Conservation (phyloP, 441 rosid species). For the Jatropha multifida region DNA sequence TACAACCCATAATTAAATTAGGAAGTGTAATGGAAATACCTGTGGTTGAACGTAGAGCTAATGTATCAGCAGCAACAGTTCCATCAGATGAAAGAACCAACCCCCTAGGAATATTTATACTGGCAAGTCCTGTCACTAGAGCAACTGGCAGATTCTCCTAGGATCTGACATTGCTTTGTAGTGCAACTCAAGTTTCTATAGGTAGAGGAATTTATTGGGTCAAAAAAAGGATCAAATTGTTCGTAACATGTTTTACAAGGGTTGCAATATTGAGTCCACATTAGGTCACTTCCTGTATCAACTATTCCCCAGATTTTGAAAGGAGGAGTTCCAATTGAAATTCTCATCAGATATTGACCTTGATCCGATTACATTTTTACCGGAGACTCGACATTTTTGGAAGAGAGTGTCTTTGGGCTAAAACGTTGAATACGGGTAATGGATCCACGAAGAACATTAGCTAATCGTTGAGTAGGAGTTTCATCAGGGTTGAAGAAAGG, state of each 20-base stretch:
- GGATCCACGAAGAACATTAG: neutral
- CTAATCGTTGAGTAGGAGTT: neutral
- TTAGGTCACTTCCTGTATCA: neutral
- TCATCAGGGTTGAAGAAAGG: neutral
- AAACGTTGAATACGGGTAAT: neutral
- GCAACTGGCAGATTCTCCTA: neutral
- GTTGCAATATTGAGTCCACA: slow-evolving; percentile 32
- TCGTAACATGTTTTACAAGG: slow-evolving; percentile 51
- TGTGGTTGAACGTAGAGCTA: slow-evolving; percentile 35
- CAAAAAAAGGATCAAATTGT: slow-evolving; percentile 45
- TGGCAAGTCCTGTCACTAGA: slow-evolving; percentile 23
- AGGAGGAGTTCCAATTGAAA: neutral
- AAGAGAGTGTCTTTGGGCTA: neutral
- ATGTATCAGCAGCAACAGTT: slow-evolving; percentile 42
- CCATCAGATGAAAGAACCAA: slow-evolving; percentile 42
- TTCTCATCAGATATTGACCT: slow-evolving; percentile 9
- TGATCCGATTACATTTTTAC: too few species aligned
- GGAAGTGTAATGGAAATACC: slow-evolving; percentile 32
- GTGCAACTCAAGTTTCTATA: slow-evolving; percentile 26
- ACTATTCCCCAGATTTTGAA: neutral
- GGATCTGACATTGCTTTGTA: neutral
- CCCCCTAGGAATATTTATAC: slow-evolving; percentile 45
- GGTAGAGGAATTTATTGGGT: slow-evolving; percentile 42
- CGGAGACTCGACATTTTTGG: neutral
- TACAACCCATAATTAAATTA: slow-evolving; percentile 42